These are phyloP conservation scores for Fusarium albosuccineum DNA, from an alignment of 2,329 filamentous ascomycete genomes.

Conservation along the genomic window DNA sequence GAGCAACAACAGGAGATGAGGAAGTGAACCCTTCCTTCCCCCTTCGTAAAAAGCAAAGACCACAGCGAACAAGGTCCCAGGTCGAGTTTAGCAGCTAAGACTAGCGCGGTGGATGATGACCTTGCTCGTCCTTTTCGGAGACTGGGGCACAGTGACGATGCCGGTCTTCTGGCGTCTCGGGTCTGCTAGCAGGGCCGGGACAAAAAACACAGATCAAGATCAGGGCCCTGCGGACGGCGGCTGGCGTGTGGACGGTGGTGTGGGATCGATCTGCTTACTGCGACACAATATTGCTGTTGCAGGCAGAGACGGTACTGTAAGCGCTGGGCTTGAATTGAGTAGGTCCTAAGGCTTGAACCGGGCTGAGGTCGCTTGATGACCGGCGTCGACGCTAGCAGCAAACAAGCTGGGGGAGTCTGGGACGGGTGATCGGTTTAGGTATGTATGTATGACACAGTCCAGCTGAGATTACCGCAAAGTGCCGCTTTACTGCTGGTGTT, in stretches of 20 bases:
- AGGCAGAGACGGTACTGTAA: conserved; percentile 1
- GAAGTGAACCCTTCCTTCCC: conserved; percentile 43
- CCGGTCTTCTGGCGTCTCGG: conserved; percentile 37
- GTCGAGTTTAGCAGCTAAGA: conserved; percentile 37
- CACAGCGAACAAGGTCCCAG: conserved; percentile 38
- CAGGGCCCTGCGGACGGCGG: conserved; percentile 33
- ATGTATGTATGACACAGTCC: conserved; percentile 36
- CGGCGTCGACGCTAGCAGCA: conserved; percentile 31
- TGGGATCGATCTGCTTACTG: conserved; percentile 17
- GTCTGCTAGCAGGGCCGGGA: conserved; percentile 26
- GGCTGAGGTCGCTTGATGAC: conserved; percentile 10
- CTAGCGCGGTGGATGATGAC: conserved; percentile 41
- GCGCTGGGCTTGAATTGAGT: conserved; percentile 24
- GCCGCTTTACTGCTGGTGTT: conserved; percentile 29
- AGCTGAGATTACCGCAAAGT: conserved; percentile 44
- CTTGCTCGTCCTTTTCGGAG: conserved; percentile 25
- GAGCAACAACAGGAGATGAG: conserved; percentile 42
- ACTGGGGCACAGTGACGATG: conserved; percentile 44
- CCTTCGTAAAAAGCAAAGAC: conserved; percentile 47
- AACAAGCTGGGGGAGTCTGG: conserved; percentile 9
- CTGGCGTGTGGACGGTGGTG: conserved; percentile 10
- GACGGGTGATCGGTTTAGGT: conserved; percentile 29
- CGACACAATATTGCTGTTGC: conserved; percentile 1
- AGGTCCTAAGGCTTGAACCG: conserved; percentile 9
- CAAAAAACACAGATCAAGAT: conserved; percentile 41